Base-by-base conservation (phyloP, 1,284 basidiomycete genomes). In the Cryptococcus hybrid region DNA sequence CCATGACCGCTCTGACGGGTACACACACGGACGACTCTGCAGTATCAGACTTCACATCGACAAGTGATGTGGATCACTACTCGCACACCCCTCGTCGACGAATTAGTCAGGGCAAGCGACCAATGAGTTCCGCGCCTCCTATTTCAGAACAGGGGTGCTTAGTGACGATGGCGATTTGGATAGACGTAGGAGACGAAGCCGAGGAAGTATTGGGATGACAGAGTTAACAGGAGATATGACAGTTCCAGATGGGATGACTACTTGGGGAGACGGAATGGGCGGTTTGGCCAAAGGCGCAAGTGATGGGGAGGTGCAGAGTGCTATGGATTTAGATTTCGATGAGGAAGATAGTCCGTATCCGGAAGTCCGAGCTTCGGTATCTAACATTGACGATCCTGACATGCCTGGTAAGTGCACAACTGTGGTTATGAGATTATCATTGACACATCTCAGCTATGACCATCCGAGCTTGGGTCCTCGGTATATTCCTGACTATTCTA, bases 341-440 rank as follows among this genome's bases (percentile, higher is more conserved):
- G 92, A 96, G 59, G 95, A 98, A 77, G 96, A 99, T 75, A 94
- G 90, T 65, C 95, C 95, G 0, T 99, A 90, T 78, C 89, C 92
- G 0, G 96, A 99, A 80, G 93, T 97, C 3, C 85, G 95, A 42
- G 94, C 94, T 0, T 92, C 90, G 1, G 96, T 99, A 8, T 96
- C 93, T 46, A 98, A 98, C 71, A 88, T 94, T 60, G 93, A 97
- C 73, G 92, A 96, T 76, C 87, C 90, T n/a, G 90, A 93, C 59
- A 96, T 96, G 91, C 92, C 92, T 3, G 73, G 78, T 77, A 52
- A 58, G 71, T 62, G 7, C 3, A 2, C 15, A 44, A 51, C 48
- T 47, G 18, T 24, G 24, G 43, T 44, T 9, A 13, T 8, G 2
- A 47, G 24, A 30, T 5, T 12, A n/a, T 18, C n/a, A 11, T 24